Conservation (phyloP, 1,139 yeast species). For the Geotrichum armillariae region DNA sequence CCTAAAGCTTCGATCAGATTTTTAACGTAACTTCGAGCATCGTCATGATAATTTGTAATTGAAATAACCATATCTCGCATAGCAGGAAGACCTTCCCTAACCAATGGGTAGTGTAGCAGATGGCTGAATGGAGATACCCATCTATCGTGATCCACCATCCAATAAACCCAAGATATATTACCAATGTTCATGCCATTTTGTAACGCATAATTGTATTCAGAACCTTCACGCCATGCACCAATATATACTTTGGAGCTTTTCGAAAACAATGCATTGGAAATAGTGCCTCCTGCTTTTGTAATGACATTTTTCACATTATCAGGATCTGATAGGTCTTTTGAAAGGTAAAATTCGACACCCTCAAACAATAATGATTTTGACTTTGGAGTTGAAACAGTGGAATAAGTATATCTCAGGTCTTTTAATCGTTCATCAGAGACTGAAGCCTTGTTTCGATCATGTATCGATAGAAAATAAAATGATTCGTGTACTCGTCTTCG, state of each 20-base stretch:
- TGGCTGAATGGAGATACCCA: constrained; percentile 60
- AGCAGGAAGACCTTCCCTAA: constrained; percentile 50
- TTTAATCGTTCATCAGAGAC: constrained; percentile 29
- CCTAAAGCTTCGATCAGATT: constrained; percentile 67
- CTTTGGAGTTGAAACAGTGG: neutral
- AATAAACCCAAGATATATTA: constrained; percentile 16
- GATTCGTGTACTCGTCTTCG: constrained; percentile 53
- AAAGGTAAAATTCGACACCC: constrained; percentile 36
- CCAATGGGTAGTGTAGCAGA: constrained; percentile 71
- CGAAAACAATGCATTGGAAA: constrained; percentile 36
- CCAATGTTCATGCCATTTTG: constrained; percentile 14
- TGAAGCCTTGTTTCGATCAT: too few relatives aligned
- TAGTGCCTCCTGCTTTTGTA: constrained; percentile 34
- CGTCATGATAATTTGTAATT: constrained; percentile 82
- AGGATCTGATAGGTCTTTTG: constrained; percentile 34
- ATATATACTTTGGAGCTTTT: constrained; percentile 52
- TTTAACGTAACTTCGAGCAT: constrained; percentile 70
- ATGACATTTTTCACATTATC: constrained; percentile 18
- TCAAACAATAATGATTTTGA: constrained; percentile 14
- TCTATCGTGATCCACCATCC: constrained; percentile 54
- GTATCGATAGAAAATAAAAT: constrained; percentile 54
- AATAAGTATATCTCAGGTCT: neutral
- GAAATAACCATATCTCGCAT: constrained; percentile 57
- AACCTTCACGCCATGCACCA: constrained; percentile 64
- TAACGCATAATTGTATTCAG: constrained; percentile 45